These are phyloP conservation scores for Massariosphaeria phaeospora DNA, from an alignment of 495 filamentous ascomycete species.

Conservation along the genomic window DNA sequence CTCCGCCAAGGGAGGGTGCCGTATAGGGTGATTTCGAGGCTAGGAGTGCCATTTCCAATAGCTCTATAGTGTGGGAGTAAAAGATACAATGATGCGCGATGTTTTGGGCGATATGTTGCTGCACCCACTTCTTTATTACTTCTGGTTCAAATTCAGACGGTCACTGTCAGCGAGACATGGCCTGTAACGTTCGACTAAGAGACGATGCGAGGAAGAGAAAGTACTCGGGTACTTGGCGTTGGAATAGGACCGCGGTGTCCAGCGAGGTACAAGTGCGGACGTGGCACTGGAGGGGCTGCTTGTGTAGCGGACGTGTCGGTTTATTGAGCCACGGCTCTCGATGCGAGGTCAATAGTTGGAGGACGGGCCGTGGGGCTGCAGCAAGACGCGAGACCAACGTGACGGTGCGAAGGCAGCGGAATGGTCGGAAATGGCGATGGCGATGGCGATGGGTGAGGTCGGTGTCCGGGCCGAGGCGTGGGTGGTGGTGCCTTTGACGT, in stretches of 20 bases:
- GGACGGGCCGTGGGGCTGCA: not conserved
- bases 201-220: not conserved
- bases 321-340: constrained; percentile 6
- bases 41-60: constrained; percentile 67
- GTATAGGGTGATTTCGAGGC: constrained; percentile 78
- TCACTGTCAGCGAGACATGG: constrained; percentile 18
- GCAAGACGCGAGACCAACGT: not conserved
- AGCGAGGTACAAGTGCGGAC: constrained; percentile 6
- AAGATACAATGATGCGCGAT: no score
- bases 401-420: no score
- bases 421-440: not conserved
- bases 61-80: no score
- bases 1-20: constrained; percentile 50
- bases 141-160: not conserved
- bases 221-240: no score
- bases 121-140: not conserved
- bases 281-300: constrained; percentile 5
- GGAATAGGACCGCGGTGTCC: not conserved
- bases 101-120: no score
- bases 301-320: not conserved
- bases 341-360: not conserved
- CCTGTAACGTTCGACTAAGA: not conserved
- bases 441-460: not conserved
- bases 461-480: not conserved
- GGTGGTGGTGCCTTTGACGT: not conserved